These are phyloP conservation scores for Acanthochlamys bracteata DNA, from an alignment of 106 monocot species.

Conservation along the genomic window DNA sequence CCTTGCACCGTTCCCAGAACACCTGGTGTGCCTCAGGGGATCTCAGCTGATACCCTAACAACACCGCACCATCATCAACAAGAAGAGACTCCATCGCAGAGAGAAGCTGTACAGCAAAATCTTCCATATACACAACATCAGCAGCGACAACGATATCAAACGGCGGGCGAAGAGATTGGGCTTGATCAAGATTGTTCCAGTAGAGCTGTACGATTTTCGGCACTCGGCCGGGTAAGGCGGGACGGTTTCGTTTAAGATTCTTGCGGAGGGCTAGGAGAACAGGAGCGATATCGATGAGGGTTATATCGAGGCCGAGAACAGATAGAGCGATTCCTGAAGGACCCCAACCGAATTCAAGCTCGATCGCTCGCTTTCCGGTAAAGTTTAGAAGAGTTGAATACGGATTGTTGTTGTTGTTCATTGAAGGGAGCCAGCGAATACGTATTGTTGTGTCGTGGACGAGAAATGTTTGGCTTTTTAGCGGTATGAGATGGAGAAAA, in stretches of 20 bases:
- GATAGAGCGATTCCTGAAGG: conserved; percentile 64
- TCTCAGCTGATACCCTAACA: conserved; percentile 86
- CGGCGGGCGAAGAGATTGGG: conserved; percentile 34
- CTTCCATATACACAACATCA: conserved; percentile 96
- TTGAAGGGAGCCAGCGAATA: conserved; percentile 1
- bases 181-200: conserved; percentile 70
- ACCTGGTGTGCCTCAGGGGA: conserved; percentile 68
- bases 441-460: too few species aligned
- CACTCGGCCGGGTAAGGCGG: conserved; percentile 24
- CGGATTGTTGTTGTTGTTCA: conserved; percentile 22
- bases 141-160: conserved; percentile 88
- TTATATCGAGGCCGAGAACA: conserved; percentile 61
- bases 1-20: conserved; percentile 62
- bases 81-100: conserved; percentile 72
- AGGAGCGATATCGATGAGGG: conserved; percentile 91
- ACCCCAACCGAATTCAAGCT: conserved; percentile 88
- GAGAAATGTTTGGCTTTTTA: too few species aligned
- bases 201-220: conserved; percentile 59
- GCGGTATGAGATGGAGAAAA: too few species aligned
- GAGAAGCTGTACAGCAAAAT: conserved; percentile 59
- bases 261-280: conserved; percentile 87
- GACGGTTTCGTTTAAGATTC: conserved; percentile 82
- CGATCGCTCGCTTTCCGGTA: conserved; percentile 63
- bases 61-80: conserved; percentile 43
- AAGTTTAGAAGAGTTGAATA: conserved; percentile 42